phyloP scores from a whole-genome alignment of 2,329 filamentous ascomycete genomes.

The Aspergillus novofumigatus region DNA sequence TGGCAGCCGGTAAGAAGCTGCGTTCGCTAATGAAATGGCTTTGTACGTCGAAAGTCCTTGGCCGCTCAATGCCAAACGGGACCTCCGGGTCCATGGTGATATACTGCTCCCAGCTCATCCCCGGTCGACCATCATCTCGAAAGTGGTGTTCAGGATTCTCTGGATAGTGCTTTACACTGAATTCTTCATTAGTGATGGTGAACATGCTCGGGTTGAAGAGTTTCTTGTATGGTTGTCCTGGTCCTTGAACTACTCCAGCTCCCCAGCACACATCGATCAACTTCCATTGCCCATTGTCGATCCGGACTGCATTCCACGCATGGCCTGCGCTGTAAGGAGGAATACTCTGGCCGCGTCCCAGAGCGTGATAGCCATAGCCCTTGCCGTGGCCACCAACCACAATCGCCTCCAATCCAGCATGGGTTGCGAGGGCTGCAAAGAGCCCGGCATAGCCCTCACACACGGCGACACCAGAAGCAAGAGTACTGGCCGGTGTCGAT shows the following conservation, averaged over 20 bases:
- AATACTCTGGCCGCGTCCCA: constrained; percentile 60
- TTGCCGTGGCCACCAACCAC: constrained; percentile 79
- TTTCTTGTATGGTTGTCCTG: constrained; percentile 59
- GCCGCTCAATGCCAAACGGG: constrained; percentile 40
- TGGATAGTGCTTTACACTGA: constrained; percentile 78
- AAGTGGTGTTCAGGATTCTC: constrained; percentile 58
- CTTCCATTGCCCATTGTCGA: constrained; percentile 87
- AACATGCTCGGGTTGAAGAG: constrained; percentile 62
- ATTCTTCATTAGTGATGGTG: constrained; percentile 68
- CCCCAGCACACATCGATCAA: constrained; percentile 92
- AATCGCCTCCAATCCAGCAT: constrained; percentile 73
- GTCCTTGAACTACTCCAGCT: constrained; percentile 62
- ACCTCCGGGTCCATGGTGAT: constrained; percentile 57
- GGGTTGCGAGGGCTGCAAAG: constrained; percentile 71
- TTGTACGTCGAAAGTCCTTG: constrained; percentile 47
- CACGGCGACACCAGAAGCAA: constrained; percentile 75
- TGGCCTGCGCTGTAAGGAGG: constrained; percentile 66
- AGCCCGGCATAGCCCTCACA: constrained; percentile 87
- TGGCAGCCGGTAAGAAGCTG: constrained; percentile 59
- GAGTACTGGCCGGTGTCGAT: constrained; percentile 66
- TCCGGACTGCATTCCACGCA: constrained; percentile 89
- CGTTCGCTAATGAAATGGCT: constrained; percentile 50
- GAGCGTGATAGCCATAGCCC: constrained; percentile 66
- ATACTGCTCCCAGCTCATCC: constrained; percentile 77
- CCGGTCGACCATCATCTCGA: constrained; percentile 57